phyloP scores from a whole-genome alignment of 257 asterid genomes.

The Anisodus acutangulus region DNA sequence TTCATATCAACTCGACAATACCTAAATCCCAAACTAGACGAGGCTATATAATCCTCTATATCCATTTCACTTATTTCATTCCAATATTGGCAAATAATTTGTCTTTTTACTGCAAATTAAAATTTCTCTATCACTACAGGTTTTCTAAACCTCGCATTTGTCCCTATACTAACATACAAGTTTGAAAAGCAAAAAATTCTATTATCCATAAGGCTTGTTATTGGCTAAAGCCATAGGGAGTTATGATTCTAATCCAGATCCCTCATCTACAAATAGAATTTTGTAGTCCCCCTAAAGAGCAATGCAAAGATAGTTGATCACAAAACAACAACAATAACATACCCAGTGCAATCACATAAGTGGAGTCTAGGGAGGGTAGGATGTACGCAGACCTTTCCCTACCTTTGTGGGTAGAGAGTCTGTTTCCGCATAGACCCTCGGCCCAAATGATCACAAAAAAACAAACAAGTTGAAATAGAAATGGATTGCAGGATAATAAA shows the following conservation, averaged over 20 bases:
- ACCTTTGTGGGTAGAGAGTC: too few relatives aligned
- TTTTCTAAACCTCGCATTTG: not conserved
- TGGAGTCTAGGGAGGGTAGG: too few relatives aligned
- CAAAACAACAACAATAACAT: too few relatives aligned
- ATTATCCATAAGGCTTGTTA: not conserved
- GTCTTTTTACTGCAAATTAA: not conserved
- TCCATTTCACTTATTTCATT: not conserved
- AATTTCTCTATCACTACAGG: not conserved
- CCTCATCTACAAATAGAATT: not conserved
- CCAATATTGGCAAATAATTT: not conserved
- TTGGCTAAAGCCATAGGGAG: not conserved
- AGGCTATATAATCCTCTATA: not conserved
- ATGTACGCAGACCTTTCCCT: too few relatives aligned
- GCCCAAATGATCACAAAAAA: not conserved
- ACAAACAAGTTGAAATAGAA: conserved; percentile 7
- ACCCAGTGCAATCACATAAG: too few relatives aligned
- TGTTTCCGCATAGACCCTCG: too few relatives aligned
- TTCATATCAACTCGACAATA: not conserved
- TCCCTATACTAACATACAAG: not conserved
- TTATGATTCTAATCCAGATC: not conserved
- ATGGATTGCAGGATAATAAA: not conserved
- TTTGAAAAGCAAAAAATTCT: not conserved
- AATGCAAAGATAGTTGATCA: not conserved
- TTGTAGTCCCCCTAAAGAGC: not conserved
- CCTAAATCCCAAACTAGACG: not conserved